Base-by-base conservation (phyloP, 2,329 filamentous ascomycete species). In the Fusarium verticillioides region DNA sequence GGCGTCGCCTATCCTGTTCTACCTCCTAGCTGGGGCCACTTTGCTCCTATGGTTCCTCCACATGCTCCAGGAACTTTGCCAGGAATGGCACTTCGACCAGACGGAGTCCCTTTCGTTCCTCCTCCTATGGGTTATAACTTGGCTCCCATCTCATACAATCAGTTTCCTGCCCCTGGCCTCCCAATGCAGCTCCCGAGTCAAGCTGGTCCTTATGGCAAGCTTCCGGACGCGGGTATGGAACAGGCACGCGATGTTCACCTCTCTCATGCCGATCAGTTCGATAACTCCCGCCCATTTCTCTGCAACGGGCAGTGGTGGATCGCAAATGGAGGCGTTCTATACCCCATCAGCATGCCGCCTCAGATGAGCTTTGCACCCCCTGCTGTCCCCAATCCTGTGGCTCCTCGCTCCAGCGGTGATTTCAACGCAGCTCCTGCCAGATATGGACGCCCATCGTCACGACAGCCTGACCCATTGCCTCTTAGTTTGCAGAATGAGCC, bases 231-330 rank as follows among this genome's bases (percentile, higher is more conserved):
- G 7, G 79, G 79, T 36, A 66, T 73, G 18, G 80, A 82, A 43
- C 83, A 80, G 59, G 56, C 76, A 23, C 80, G 77, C 50, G 75
- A 79, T 21, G 74, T 79, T 39, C 79, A 78, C 44, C 76, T 84
- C 43, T 82, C 84, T 4, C 81, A 83, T 16, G 82, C 84, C 1
- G 85, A 85, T 23, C 83, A 85, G 58, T 84, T 86, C 61, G 87
- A 89, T 58, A 82, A 80, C 32, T 82, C 75, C 37, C 83, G 84
- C 40, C 84, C 86, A 2, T 86, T 85, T 72, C 80, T 82, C 64
- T 81, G 80, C 75, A 85, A 87, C 57, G 84, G 85, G 2, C 84
- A 86, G 59, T 82, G 84, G 79, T 76, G 85, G 71, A 81, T 85
- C 67, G 83, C 79, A 9, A 70, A 77, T 34, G 73, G 74, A 19